Evolutionary conservation across 257 asterid genomes (phyloP), one percentile per base, ranked within the genome.

Genomic region (Lantana camara): DNA sequence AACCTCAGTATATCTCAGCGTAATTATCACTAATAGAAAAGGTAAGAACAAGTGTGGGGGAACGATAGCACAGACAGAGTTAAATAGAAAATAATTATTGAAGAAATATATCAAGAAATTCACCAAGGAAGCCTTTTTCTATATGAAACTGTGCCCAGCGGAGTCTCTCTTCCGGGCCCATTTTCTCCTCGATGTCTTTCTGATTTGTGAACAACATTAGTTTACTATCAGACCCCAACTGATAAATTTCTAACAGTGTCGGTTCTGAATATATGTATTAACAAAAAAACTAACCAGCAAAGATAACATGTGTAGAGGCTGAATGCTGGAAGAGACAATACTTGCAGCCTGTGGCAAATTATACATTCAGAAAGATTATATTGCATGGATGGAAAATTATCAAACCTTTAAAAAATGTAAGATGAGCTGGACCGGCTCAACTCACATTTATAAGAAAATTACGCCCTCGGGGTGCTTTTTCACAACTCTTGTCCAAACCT

Each of bases 231-330:
- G 3, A 57, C 19, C 23, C 23, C 57, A 30, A 15, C 24, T 20
- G 13, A 42, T 67, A 11, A 1, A 9, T 54, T 12, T 44, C 57
- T 38, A 19, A 44, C 61, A 44, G 56, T 23, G 23, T 55, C 37
- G 5, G 16, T 46, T 3, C 14, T 3, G 1, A 35, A 35, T 2
- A 35, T 3, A 4, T 17, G 42, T 23, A 38, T 37, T 16, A 52
- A 46, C 11, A 7, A n/a, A 41, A 8, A 57, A 46, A 65, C 78
- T 63, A 64, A 90, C 95, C 85, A 78, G 74, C 62, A 83, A 27
- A 5, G 88, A 54, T 71, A 79, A n/a, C 94, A 85, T 90, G 77
- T 79, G 95, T 27, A 90, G 89, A 62, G 97, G 95, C 67, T 90
- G 95, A 40, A 87, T 81, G 63, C 86, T 85, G 20, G 95, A 87